Base-by-base conservation (phyloP, 2,329 filamentous ascomycete species). In the Pseudopyrenochaeta lycopersici region DNA sequence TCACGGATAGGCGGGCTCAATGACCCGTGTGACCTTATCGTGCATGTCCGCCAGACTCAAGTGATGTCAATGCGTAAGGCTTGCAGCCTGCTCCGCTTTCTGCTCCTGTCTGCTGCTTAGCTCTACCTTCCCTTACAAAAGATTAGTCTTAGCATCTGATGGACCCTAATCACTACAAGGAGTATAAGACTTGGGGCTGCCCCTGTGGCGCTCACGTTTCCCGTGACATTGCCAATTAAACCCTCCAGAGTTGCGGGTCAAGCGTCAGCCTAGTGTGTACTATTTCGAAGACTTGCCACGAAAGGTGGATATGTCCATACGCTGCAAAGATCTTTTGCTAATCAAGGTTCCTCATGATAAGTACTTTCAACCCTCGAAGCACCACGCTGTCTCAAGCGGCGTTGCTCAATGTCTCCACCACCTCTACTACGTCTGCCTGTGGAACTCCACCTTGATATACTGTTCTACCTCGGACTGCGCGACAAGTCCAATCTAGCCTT, bases 401-500 rank as follows among this genome's bases (percentile, higher is more conserved):
- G 5, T 35, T 35, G 11, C 9, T 7, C 36, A 38, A 39, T n/a
- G 36, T 11, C 21, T 9, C 11, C 21, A 20, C 20, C 36, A 39
- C 36, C 56, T 9, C 29, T 70, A 15, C 40, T 68, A 23, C 56
- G 58, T 38, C 58, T 71, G 40, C 68, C 69, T 36, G 45, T 61
- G 9, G 69, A 72, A 47, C 58, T 71, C 30, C 66, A 67, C 38
- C 47, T 54, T 27, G 53, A 62, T 29, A 64, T 71, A 20, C 44
- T 64, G 35, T 58, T 58, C 43, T 52, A 52, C 31, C 63, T 71
- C 5, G 58, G 66, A 11, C 36, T 72, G 2, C 54, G 65, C 41
- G 62, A 69, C 47, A 58, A 44, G 40, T 58, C 53, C 30, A 49
- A 48, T 15, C 55, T 70, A 14, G 43, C 58, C 14, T 42, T 48